Base-by-base conservation (phyloP, 352 stramenopile species). In the Globisporangium echinulatum region DNA sequence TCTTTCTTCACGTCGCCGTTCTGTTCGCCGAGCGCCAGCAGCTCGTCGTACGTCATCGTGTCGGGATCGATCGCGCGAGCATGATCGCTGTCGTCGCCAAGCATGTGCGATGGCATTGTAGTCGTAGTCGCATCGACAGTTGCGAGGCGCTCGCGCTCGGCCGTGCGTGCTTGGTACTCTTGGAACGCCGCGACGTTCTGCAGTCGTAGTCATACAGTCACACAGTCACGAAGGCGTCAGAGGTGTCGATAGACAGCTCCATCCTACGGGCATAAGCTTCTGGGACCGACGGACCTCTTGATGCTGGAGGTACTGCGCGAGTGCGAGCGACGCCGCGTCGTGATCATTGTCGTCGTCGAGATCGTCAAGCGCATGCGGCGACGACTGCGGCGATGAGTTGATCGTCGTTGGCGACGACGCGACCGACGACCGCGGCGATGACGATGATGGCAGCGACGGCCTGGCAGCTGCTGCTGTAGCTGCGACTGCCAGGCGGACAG, bases 21-120 rank as follows among this genome's bases (percentile, higher is more conserved):
- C 52, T 83, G 55, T 46, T 92, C 82, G 33, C 81, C 82, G 4
- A 92, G 69, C 36, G 80, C 68, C 43, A 92, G 46, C 4, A 92
- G 65, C 56, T 90, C 78, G 59, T 92, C 82, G 68, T 92, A 92
- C 9, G 73, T 85, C 82, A 92, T 92, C 61, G 77, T 86, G 52
- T 90, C 82, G 1, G 81, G 79, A 55, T 90, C 82, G n/a, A 92
- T 69, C 50, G 68, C 69, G 47, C 54, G 69, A 1, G 37, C 33
- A 11, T 38, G 42, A 15, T 59, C 8, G 33, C 54, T 44, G 33
- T 40, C 50, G 5, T 25, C 37, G 10, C 33, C 38, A 36, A 37
- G 15, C 25, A 33, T 33, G 7, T 56, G 38, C 4, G 9, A 4
- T 19, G 52, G 11, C 46, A 50, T 50, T 36, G 46, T 14, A 50